phyloP scores from a whole-genome alignment of 2,329 filamentous ascomycete genomes.

The Ilyonectria sp. region DNA sequence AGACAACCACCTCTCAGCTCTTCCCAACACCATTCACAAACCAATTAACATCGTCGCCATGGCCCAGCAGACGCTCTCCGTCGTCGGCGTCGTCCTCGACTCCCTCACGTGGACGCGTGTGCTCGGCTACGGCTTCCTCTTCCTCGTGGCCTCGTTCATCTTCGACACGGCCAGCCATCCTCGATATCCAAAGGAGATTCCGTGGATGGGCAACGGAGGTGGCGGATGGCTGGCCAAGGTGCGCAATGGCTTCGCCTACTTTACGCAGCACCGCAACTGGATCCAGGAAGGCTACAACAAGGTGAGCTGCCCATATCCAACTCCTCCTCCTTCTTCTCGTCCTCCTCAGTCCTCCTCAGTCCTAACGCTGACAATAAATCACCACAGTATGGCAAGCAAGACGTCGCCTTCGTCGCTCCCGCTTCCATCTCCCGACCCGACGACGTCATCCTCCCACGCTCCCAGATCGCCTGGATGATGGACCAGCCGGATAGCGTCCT shows the following conservation, averaged over 20 bases:
- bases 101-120: constrained; percentile 51
- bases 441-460: constrained; percentile 62
- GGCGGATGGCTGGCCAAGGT: constrained; percentile 54
- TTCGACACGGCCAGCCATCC: constrained; percentile 58
- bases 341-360: too few relatives aligned
- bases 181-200: constrained; percentile 57
- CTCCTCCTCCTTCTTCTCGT: too few relatives aligned
- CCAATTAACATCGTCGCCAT: constrained; percentile 7
- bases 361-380: neutral
- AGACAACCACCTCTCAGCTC: neutral
- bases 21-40: neutral
- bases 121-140: constrained; percentile 46
- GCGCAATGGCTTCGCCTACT: constrained; percentile 58
- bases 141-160: constrained; percentile 57
- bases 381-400: constrained; percentile 58
- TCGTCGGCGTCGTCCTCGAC: constrained; percentile 43
- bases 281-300: constrained; percentile 60
- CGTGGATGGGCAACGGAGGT: constrained; percentile 57
- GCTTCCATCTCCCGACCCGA: constrained; percentile 57
- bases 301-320: constrained; percentile 41
- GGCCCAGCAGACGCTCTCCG: constrained; percentile 21
- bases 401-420: constrained; percentile 59
- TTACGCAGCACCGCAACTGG: constrained; percentile 57
- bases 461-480: constrained; percentile 62
- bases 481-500: constrained; percentile 62